Percentiles rank a stretch among this genome's conserved stretches.
Evolutionary conservation across 2,329 filamentous ascomycete species (phyloP).

Genomic region (Neodidymelliopsis sp.): DNA sequence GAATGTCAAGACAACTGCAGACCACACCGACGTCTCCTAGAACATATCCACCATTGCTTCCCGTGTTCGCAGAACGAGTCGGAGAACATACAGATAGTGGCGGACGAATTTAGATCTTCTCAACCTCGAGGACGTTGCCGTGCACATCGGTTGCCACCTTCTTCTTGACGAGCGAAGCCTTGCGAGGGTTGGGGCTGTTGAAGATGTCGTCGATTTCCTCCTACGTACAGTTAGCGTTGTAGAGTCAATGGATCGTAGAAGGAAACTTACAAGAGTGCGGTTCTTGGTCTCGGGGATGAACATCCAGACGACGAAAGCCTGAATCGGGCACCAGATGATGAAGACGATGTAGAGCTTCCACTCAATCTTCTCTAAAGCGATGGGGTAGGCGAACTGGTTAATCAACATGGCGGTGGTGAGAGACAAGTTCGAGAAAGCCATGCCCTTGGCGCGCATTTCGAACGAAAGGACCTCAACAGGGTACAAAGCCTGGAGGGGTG

Average conservation of each 20-base stretch:
- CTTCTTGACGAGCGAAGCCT: slow-evolving; percentile 34
- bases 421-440: slow-evolving; percentile 56
- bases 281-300: slow-evolving; percentile 40
- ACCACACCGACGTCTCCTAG: neutral
- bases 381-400: slow-evolving; percentile 42
- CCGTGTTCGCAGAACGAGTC: neutral
- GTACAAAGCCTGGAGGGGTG: slow-evolving; percentile 57
- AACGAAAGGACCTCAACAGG: slow-evolving; percentile 59
- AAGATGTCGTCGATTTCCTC: slow-evolving; percentile 35
- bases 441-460: slow-evolving; percentile 58
- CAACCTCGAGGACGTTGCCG: slow-evolving; percentile 32
- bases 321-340: slow-evolving; percentile 29
- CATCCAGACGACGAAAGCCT: slow-evolving; percentile 28
- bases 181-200: slow-evolving; percentile 30
- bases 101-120: slow-evolving; percentile 28
- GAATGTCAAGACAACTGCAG: neutral
- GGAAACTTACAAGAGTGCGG: slow-evolving; percentile 21
- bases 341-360: slow-evolving; percentile 40
- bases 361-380: slow-evolving; percentile 32
- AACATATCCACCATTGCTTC: too few species aligned
- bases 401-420: slow-evolving; percentile 33
- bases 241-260: neutral
- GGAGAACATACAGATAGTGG: neutral
- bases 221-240: neutral
- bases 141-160: slow-evolving; percentile 29